These are phyloP conservation scores for Russula virescens DNA, from an alignment of 768 basidiomycete species.

Conservation along the genomic window DNA sequence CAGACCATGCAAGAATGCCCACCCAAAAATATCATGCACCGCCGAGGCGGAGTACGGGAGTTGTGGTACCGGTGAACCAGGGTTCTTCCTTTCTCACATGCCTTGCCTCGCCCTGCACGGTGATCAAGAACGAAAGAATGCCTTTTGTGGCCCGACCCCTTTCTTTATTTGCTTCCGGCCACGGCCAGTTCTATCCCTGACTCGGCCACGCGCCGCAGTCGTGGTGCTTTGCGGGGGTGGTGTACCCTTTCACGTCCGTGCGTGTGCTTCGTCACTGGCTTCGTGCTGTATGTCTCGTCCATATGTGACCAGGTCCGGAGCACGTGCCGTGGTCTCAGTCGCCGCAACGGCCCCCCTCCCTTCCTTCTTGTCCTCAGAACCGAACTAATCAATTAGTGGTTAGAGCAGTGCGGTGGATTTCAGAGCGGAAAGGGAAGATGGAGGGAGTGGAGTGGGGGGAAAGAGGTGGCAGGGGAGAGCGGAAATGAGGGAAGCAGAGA, in stretches of 20 bases:
- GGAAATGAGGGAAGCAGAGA: conserved; percentile 9
- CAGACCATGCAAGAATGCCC: background rate
- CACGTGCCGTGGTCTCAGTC: background rate
- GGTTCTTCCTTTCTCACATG: background rate
- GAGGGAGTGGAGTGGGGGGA: background rate
- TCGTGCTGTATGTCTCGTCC: background rate
- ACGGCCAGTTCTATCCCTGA: background rate
- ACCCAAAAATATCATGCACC: background rate
- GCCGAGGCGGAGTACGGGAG: background rate
- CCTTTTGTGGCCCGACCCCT: conserved; percentile 2
- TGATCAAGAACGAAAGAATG: background rate
- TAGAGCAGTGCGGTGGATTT: background rate
- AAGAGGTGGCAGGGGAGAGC: background rate
- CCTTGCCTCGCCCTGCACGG: conserved; percentile 3
- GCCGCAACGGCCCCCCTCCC: background rate
- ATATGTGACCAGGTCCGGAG: background rate
- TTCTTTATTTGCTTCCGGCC: background rate
- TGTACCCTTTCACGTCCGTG: background rate
- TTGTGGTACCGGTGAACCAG: background rate
- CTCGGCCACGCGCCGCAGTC: conserved; percentile 6
- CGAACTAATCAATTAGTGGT: background rate
- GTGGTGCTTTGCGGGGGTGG: background rate
- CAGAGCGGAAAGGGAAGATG: background rate
- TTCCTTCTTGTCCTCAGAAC: background rate
- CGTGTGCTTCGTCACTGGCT: no score